Percentiles rank a stretch among this genome's conserved stretches.
These are phyloP conservation scores for Mycosarcoma maydis DNA, from an alignment of 1,284 basidiomycete genomes.

Conservation along the genomic window DNA sequence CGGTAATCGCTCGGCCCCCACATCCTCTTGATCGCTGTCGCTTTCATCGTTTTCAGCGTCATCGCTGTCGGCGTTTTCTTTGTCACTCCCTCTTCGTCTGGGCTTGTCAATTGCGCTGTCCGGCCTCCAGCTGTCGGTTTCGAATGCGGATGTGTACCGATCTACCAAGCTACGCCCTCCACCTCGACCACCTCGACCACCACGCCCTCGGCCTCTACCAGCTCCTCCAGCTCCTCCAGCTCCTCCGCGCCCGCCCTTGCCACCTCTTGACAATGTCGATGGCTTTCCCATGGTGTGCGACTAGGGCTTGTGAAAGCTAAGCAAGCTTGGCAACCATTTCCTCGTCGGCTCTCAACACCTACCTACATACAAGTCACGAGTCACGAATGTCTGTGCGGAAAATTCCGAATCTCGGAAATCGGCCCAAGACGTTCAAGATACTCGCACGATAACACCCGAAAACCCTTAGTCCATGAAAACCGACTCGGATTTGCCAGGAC, in stretches of 20 bases:
- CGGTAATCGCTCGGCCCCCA: slow-evolving; percentile 14
- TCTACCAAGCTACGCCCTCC: slow-evolving; percentile 31
- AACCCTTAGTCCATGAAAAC: too few species aligned
- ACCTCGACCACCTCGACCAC: slow-evolving; percentile 35
- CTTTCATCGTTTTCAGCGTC: slow-evolving; percentile 10
- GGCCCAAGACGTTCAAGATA: too few species aligned
- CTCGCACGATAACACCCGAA: not conserved
- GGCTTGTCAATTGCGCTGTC: slow-evolving; percentile 51
- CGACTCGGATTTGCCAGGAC: slow-evolving; percentile 38
- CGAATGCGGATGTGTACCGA: slow-evolving; percentile 37
- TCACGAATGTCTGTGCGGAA: too few species aligned
- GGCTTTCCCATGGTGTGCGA: slow-evolving; percentile 20
- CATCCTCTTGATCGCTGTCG: slow-evolving; percentile 13
- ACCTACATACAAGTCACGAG: too few species aligned
- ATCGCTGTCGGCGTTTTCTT: not conserved
- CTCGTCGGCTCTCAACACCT: too few species aligned
- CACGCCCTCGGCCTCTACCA: slow-evolving; percentile 33
- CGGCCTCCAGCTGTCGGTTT: slow-evolving; percentile 41
- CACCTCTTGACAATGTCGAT: slow-evolving; percentile 26
- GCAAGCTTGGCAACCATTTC: too few species aligned
- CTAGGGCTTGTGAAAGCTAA: not conserved
- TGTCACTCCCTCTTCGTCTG: not conserved
- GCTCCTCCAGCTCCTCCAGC: slow-evolving; percentile 23
- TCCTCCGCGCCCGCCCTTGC: slow-evolving; percentile 15
- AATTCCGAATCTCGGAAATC: too few species aligned